These are phyloP conservation scores for Proliferodiscus dingleyae DNA, from an alignment of 2,329 filamentous ascomycete species.

Conservation along the genomic window DNA sequence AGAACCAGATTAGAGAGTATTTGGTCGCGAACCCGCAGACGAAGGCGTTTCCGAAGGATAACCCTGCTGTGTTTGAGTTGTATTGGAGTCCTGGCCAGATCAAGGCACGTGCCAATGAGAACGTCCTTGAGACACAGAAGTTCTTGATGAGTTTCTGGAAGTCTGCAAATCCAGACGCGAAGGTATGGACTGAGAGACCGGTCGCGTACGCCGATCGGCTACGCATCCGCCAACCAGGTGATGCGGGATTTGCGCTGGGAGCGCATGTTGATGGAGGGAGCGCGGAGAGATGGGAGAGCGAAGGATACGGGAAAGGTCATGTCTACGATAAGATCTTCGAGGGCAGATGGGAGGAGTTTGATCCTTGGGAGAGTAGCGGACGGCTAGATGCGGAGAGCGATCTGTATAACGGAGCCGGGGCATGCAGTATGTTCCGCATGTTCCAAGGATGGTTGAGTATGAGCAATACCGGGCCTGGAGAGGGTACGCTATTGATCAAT, in stretches of 20 bases:
- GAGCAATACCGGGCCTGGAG: conserved; percentile 63
- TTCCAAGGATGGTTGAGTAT: conserved; percentile 88
- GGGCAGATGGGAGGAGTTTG: conserved; percentile 75
- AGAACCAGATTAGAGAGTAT: conserved; percentile 61
- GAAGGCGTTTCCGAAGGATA: conserved; percentile 59
- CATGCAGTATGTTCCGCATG: conserved; percentile 80
- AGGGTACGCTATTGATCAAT: conserved; percentile 80
- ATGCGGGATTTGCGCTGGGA: conserved; percentile 64
- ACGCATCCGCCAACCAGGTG: conserved; percentile 65
- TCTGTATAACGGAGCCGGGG: conserved; percentile 74
- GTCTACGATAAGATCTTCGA: conserved; percentile 71
- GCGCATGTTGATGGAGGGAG: conserved; percentile 72
- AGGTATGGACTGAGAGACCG: conserved; percentile 50
- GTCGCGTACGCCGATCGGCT: conserved; percentile 62
- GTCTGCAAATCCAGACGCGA: conserved; percentile 31
- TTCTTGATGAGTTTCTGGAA: conserved; percentile 61
- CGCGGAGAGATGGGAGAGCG: conserved; percentile 68
- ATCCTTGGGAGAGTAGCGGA: conserved; percentile 73
- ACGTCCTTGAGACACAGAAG: conserved; percentile 55
- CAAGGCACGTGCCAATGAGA: conserved; percentile 61
- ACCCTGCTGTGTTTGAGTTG: conserved; percentile 68
- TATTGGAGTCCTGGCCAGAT: conserved; percentile 71
- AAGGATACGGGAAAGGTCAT: conserved; percentile 59
- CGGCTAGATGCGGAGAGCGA: conserved; percentile 66
- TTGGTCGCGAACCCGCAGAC: conserved; percentile 58